A percentile compares a stretch with the other conserved stretches of the same genome.
These are phyloP conservation scores for Theileria parva DNA, from an alignment of 169 alveolate genomes.

Conservation along the genomic window DNA sequence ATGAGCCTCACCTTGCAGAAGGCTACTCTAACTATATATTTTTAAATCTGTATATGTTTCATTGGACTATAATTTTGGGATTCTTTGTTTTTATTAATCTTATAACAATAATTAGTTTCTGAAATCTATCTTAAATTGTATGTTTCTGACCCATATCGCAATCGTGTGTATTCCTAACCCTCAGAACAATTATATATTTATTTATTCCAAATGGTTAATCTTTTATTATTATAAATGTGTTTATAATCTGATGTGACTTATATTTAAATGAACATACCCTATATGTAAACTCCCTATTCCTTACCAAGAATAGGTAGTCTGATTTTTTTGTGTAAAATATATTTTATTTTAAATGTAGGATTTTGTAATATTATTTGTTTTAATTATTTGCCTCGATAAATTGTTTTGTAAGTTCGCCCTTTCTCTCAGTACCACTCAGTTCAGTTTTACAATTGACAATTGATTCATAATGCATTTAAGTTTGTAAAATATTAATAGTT, in stretches of 20 bases:
- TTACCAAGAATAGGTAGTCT: slow-evolving; percentile 1
- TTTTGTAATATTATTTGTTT: not conserved
- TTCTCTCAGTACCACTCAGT: not conserved
- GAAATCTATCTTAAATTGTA: no score
- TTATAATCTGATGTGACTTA: not conserved
- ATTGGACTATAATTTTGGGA: not conserved
- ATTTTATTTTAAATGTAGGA: not conserved
- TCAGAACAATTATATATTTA: no score
- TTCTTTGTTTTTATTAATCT: no score
- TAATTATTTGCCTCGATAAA: no score
- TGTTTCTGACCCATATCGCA: not conserved
- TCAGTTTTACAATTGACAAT: not conserved
- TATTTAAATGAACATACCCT: not conserved
- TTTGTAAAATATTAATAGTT: not conserved
- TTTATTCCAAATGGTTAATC: no score
- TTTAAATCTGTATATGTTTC: no score
- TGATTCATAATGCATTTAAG: not conserved
- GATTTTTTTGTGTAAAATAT: not conserved
- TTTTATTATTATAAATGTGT: not conserved
- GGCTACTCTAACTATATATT: not conserved
- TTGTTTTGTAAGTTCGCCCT: not conserved
- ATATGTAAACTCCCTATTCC: not conserved
- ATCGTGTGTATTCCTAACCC: not conserved
- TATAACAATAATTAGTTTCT: not conserved
- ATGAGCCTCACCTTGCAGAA: not conserved